phyloP scores from a whole-genome alignment of 495 filamentous ascomycete genomes.

The Penicillium fimorum region DNA sequence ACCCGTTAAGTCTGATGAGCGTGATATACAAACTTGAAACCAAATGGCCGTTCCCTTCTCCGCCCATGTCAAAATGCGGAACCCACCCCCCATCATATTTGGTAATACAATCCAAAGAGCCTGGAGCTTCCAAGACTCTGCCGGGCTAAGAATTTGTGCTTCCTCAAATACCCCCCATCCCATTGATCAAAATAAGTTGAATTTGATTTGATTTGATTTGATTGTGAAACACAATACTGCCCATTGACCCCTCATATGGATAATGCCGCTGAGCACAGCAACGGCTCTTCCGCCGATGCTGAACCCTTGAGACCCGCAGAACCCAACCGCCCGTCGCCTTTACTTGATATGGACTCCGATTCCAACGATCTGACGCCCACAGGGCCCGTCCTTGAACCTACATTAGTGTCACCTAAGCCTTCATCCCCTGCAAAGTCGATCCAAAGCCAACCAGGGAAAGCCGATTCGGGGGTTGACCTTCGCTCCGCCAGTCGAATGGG shows the following conservation, averaged over 20 bases:
- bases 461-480: conserved; percentile 26
- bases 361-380: conserved; percentile 19
- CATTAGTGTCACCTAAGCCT: conserved; percentile 15
- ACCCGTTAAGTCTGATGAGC: neutral
- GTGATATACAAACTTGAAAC: neutral
- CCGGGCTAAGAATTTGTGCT: neutral
- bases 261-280: conserved; percentile 17
- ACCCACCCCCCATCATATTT: conserved; percentile 5
- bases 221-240: conserved; percentile 48
- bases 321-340: conserved; percentile 11
- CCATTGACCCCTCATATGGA: conserved; percentile 35
- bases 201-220: neutral
- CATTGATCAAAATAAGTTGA: neutral
- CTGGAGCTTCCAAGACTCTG: neutral
- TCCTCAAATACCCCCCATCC: neutral
- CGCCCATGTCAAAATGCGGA: conserved; percentile 7
- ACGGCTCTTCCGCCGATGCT: conserved; percentile 42
- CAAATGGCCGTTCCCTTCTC: neutral
- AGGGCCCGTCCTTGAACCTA: conserved; percentile 15
- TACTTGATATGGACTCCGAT: conserved; percentile 13
- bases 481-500: conserved; percentile 26
- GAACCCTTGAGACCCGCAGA: conserved; percentile 18
- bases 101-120: neutral
- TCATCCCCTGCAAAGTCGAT: conserved; percentile 17
- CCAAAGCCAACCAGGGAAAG: conserved; percentile 7